phyloP scores from a whole-genome alignment of 2,329 filamentous ascomycete genomes.

The Trichoderma sp. region DNA sequence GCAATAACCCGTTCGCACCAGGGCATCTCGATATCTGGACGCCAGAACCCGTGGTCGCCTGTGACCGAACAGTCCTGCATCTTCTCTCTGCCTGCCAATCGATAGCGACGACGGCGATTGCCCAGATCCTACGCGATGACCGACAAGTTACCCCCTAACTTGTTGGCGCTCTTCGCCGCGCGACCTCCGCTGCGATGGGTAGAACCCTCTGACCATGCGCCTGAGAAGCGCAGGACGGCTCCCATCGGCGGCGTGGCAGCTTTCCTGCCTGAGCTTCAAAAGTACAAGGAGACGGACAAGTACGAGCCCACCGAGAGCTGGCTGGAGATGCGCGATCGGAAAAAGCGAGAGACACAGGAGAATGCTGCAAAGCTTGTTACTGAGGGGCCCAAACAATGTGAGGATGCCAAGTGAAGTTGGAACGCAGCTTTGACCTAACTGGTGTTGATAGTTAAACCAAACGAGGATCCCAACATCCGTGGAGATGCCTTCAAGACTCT shows the following conservation, averaged over 20 bases:
- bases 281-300: constrained; percentile 75
- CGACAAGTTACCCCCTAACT: constrained; percentile 90
- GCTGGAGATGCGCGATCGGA: constrained; percentile 82
- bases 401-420: constrained; percentile 29
- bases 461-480: constrained; percentile 82
- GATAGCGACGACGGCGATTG: neutral
- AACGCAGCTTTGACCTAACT: neutral
- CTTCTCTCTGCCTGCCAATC: neutral
- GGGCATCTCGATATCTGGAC: neutral
- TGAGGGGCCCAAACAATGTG: constrained; percentile 67
- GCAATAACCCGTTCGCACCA: constrained; percentile 11
- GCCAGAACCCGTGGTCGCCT: constrained; percentile 7
- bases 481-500: constrained; percentile 95
- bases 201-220: constrained; percentile 76
- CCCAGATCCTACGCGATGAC: constrained; percentile 66
- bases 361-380: constrained; percentile 63
- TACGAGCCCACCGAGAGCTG: constrained; percentile 89
- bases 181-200: constrained; percentile 90
- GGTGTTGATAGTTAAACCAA: constrained; percentile 67
- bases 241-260: constrained; percentile 71
- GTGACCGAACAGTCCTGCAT: neutral
- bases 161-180: constrained; percentile 92
- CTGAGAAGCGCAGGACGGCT: constrained; percentile 77
- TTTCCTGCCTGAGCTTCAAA: constrained; percentile 71
- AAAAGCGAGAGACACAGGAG: constrained; percentile 77